phyloP scores from a whole-genome alignment of 352 stramenopile genomes.

The Globisporangium polare region DNA sequence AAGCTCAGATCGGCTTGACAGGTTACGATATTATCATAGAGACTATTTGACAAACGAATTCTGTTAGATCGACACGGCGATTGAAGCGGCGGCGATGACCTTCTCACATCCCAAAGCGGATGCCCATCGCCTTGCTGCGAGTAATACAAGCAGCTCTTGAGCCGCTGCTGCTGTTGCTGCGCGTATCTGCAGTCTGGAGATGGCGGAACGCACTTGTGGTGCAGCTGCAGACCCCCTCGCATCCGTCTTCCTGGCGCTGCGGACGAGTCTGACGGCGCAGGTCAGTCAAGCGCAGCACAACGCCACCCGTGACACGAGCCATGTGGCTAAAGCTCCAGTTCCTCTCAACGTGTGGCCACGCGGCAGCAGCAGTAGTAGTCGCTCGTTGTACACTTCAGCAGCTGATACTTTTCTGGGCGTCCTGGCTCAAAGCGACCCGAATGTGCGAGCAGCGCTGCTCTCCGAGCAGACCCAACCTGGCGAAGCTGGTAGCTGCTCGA shows the following conservation, averaged over 20 bases:
- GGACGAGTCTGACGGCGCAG: slow-evolving; percentile 10
- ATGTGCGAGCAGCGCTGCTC: background rate
- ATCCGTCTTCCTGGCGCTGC: slow-evolving; percentile 13
- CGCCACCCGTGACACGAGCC: background rate
- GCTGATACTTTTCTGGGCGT: background rate
- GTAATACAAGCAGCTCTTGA: no score
- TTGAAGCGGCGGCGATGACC: background rate
- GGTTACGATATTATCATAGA: background rate
- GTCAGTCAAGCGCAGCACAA: background rate
- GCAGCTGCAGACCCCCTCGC: background rate
- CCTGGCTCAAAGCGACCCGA: background rate
- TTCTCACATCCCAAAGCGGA: background rate
- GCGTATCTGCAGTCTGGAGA: no score
- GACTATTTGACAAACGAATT: no score
- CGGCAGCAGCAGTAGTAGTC: background rate
- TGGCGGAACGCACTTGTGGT: background rate
- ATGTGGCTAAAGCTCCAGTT: background rate
- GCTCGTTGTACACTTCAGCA: background rate
- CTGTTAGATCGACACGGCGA: no score
- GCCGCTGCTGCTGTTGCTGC: background rate
- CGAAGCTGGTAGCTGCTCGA: background rate
- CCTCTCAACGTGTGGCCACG: slow-evolving; percentile 4
- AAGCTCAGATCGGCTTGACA: slow-evolving; percentile 3
- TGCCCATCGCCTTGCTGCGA: background rate
- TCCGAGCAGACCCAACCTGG: background rate